Conservation (phyloP, 2,329 filamentous ascomycete species). For the Pseudonectria buxi region DNA sequence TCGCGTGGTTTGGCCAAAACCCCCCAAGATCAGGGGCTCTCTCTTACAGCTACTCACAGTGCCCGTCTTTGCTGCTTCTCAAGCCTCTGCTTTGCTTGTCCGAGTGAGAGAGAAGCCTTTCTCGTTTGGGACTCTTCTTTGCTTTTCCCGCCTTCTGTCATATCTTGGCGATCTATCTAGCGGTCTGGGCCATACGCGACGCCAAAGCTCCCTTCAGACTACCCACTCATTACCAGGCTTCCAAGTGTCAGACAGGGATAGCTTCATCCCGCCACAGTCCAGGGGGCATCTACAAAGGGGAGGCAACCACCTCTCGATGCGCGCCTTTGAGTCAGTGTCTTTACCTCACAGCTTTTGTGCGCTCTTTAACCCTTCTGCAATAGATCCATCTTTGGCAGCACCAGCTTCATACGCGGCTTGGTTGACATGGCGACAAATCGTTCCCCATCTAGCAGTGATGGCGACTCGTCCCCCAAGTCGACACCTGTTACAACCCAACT, state of each 20-base stretch:
- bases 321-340: conserved; percentile 23
- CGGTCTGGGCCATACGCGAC: too few species aligned
- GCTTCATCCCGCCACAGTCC: background rate
- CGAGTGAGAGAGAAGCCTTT: too few species aligned
- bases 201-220: too few species aligned
- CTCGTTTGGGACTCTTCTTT: too few species aligned
- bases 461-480: conserved; percentile 10
- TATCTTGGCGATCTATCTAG: too few species aligned
- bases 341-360: background rate
- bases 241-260: conserved; percentile 10
- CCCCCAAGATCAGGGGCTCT: too few species aligned
- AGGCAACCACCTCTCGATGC: conserved; percentile 15
- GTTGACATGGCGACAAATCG: conserved; percentile 21
- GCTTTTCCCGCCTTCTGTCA: too few species aligned
- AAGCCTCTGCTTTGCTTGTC: background rate
- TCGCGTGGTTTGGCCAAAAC: background rate
- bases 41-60: too few species aligned
- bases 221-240: too few species aligned
- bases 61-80: background rate
- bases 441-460: conserved; percentile 8
- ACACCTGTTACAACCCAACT: conserved; percentile 21
- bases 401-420: conserved; percentile 24
- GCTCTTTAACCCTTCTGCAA: conserved; percentile 8
- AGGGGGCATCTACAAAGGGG: background rate
- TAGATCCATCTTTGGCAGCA: conserved; percentile 18